These are phyloP conservation scores for Amylocystis lapponica DNA, from an alignment of 768 basidiomycete genomes.

Conservation along the genomic window DNA sequence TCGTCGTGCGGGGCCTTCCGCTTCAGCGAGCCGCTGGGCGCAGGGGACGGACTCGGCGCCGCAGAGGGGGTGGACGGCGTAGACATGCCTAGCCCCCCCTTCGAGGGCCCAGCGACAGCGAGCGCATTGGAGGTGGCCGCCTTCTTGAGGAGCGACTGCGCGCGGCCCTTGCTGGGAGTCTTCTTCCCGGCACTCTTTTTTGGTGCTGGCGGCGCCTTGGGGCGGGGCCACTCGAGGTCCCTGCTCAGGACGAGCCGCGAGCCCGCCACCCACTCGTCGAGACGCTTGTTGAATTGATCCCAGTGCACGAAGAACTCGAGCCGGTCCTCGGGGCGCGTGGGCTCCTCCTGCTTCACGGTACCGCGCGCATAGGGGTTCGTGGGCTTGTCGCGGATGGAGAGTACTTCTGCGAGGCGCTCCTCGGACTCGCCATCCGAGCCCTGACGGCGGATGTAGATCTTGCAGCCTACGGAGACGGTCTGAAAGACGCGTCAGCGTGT, in stretches of 20 bases:
- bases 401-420: constrained; percentile 91
- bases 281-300: constrained; percentile 98
- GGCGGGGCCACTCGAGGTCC: constrained; percentile 95
- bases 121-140: constrained; percentile 47
- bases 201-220: constrained; percentile 51
- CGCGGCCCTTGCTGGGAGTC: constrained; percentile 53
- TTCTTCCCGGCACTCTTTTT: constrained; percentile 58
- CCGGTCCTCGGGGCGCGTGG: constrained; percentile 62
- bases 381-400: constrained; percentile 89
- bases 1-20: constrained; percentile 65
- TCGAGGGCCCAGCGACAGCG: constrained; percentile 11
- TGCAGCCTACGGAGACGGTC: constrained; percentile 92
- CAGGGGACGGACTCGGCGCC: constrained; percentile 49
- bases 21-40: constrained; percentile 53
- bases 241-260: constrained; percentile 77
- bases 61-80: constrained; percentile 20
- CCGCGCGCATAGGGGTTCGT: constrained; percentile 48
- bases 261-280: constrained; percentile 95
- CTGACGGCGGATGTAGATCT: constrained; percentile 86
- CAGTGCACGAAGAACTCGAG: constrained; percentile 97
- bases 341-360: constrained; percentile 39
- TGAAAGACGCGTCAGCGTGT: constrained; percentile 28
- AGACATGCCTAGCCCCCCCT: constrained; percentile 18
- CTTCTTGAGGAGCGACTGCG: constrained; percentile 50
- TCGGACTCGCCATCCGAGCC: constrained; percentile 69